Evolutionary conservation across 306 rosid genomes (phyloP), one percentile per base, ranked within the genome.

Genomic region (Castanea mollissima): DNA sequence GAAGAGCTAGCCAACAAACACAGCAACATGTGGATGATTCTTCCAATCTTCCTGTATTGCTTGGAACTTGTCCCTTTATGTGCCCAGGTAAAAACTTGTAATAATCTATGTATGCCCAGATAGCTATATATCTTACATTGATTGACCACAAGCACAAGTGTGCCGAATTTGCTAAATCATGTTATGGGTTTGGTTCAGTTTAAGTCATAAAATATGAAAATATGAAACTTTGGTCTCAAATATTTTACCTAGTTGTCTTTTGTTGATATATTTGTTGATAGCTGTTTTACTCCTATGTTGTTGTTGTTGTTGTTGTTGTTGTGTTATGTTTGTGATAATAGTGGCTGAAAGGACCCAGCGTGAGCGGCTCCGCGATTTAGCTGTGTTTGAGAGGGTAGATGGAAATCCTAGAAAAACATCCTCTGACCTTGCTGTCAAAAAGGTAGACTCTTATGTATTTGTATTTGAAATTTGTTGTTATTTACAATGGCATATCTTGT

Each of bases 331-430:
- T 65, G 13, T 16, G 56, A 54, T 74, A 3, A 76, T 83, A 94
- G 99, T 84, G 79, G 86, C 82, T 81, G 99, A 95, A 86, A 92
- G 98, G 83, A 69, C 82, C 14, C 97, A 89, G 79, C 95, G 98
- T 0, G 98, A 92, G 88, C 84, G 86, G 75, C 80, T 92, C 49
- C 86, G 89, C 19, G 99, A 95, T 85, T 91, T 95, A 85, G 96
- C 99, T 27, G 83, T 89, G 76, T 95, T 95, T 79, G 98, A 95
- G 89, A 91, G 97, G 94, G 75, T 91, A 13, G 34, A 90, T 71
- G 92, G 93, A 55, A 86, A 90, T 78, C 92, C 90, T 67, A 10
- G 90, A 77, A 88, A 83, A 74, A 87, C 99, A 16, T 92, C 97
- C 55, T 83, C 94, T 11, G 83, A 31, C 77, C 87, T 92, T 55